phyloP scores from a whole-genome alignment of 164 flowering plant genomes.

The Sextonia rubra region DNA sequence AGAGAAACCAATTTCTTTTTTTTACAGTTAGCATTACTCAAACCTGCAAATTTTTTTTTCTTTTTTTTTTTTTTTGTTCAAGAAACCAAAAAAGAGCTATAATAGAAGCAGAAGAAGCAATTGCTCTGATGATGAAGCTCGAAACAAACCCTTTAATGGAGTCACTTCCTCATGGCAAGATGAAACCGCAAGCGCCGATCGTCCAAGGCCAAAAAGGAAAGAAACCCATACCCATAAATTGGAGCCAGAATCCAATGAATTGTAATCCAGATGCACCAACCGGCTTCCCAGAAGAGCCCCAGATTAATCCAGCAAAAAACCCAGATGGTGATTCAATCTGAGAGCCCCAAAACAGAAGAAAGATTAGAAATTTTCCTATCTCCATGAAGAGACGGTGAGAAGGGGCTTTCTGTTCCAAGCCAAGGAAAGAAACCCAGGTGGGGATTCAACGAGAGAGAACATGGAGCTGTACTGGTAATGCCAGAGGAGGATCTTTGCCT shows the following conservation, averaged over 20 bases:
- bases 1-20: conserved; percentile 3
- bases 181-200: background rate
- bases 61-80: too few species aligned
- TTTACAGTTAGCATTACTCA: conserved; percentile 7
- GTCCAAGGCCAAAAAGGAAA: background rate
- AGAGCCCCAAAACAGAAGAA: background rate
- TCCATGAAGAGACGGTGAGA: conserved; percentile 92
- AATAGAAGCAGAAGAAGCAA: background rate
- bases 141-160: conserved; percentile 4
- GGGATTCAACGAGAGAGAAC: conserved; percentile 54
- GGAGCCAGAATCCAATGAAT: too few species aligned
- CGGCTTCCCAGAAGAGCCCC: too few species aligned
- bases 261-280: too few species aligned
- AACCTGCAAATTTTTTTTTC: too few species aligned
- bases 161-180: background rate
- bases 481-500: conserved; percentile 79
- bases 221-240: too few species aligned
- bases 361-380: background rate
- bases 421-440: conserved; percentile 71
- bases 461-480: conserved; percentile 63
- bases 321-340: background rate
- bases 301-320: background rate
- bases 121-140: background rate
- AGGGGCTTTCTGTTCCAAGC: conserved; percentile 80
- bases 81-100: background rate